Conservation (phyloP, 768 basidiomycete species). For the Mycena metata region DNA sequence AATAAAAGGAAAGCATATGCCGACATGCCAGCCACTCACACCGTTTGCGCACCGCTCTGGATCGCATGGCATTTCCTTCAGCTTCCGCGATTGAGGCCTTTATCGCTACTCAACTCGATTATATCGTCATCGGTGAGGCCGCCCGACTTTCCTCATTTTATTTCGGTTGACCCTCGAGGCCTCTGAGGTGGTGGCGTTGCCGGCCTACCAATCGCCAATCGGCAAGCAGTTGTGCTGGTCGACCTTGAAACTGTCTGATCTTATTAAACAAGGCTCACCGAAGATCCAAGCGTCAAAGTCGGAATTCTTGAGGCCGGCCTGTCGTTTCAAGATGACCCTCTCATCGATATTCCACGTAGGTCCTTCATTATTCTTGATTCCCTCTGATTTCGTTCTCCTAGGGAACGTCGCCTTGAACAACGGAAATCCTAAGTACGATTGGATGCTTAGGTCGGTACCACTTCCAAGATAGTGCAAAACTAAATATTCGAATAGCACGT, state of each 20-base stretch:
- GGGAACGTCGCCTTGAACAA: constrained; percentile 12
- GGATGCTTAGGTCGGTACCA: constrained; percentile 19
- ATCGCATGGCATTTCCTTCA: too few relatives aligned
- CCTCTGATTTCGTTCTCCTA: neutral
- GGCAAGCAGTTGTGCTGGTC: neutral
- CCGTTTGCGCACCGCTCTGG: too few relatives aligned
- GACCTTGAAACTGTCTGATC: neutral
- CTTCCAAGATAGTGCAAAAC: neutral
- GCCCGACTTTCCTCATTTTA: too few relatives aligned
- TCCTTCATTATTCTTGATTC: neutral
- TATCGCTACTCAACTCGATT: too few relatives aligned
- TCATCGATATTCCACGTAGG: constrained; percentile 22
- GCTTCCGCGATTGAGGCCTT: too few relatives aligned
- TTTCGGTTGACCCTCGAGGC: too few relatives aligned
- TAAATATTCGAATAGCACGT: neutral
- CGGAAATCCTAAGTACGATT: constrained; percentile 24
- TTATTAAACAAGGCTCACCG: constrained; percentile 1
- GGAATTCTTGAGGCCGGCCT: constrained; percentile 27
- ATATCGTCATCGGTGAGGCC: too few relatives aligned
- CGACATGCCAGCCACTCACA: too few relatives aligned
- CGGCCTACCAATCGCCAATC: constrained; percentile 17
- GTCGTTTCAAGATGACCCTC: constrained; percentile 9
- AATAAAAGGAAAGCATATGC: too few relatives aligned
- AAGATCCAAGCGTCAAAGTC: constrained; percentile 11
- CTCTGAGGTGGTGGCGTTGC: constrained; percentile 29